Conservation (phyloP, 73 alveolate species). For the Paramecium tetraurelia region DNA sequence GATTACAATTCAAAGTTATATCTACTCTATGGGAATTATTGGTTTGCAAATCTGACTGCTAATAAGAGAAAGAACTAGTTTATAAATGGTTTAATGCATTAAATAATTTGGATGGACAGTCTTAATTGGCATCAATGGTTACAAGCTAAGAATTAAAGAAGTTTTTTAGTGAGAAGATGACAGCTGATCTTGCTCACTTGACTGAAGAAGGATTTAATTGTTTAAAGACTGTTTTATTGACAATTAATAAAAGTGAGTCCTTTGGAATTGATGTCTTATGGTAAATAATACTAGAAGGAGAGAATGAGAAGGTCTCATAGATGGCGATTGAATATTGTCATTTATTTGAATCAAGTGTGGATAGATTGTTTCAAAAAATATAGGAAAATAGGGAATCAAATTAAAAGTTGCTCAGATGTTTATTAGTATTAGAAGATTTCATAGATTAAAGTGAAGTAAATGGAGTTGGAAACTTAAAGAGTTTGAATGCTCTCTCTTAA, state of each 20-base stretch:
- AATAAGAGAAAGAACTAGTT: constrained; percentile 55
- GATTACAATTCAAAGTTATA: constrained; percentile 51
- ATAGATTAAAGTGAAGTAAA: constrained; percentile 78
- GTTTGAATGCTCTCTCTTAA: constrained; percentile 62
- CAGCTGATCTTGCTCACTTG: constrained; percentile 53
- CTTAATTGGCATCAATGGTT: constrained; percentile 37
- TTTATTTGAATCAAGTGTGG: neutral
- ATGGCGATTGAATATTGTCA: neutral
- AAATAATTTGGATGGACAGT: constrained; percentile 42
- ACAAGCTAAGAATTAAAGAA: constrained; percentile 56
- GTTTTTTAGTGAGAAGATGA: constrained; percentile 72
- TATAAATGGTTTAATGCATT: constrained; percentile 65
- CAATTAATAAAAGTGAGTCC: constrained; percentile 64
- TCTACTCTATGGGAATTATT: constrained; percentile 53
- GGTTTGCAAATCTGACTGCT: neutral
- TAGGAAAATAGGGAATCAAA: constrained; percentile 35
- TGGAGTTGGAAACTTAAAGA: constrained; percentile 87
- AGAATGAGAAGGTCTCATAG: neutral
- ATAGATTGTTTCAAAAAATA: constrained; percentile 10
- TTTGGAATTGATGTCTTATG: constrained; percentile 61
- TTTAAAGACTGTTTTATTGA: constrained; percentile 71
- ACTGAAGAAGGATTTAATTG: constrained; percentile 79
- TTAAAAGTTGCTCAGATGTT: constrained; percentile 52
- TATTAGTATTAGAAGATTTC: constrained; percentile 66
- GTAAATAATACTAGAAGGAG: constrained; percentile 63